phyloP scores from a whole-genome alignment of 2,329 filamentous ascomycete species.

The Nannizzia gypsea region DNA sequence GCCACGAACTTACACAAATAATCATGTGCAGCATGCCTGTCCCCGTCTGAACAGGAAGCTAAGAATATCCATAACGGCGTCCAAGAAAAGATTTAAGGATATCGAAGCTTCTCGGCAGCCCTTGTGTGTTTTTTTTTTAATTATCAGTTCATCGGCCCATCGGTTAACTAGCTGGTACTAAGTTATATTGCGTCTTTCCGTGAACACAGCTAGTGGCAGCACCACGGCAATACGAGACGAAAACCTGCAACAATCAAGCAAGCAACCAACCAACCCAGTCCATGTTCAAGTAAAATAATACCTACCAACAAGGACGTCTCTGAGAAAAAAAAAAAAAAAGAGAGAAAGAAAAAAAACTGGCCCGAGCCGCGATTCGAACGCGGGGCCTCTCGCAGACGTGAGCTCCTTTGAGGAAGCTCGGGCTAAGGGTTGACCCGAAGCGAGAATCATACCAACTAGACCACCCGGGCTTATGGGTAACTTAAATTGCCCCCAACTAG shows the following conservation, averaged over 20 bases:
- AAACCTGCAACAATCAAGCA: no score
- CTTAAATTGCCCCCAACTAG: background rate
- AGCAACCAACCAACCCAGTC: no score
- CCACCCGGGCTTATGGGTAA: slow-evolving; percentile 10
- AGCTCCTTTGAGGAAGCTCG: slow-evolving; percentile 9
- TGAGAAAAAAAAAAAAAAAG: no score
- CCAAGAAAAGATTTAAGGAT: background rate
- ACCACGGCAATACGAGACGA: no score
- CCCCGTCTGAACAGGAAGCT: background rate
- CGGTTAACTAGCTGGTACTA: no score
- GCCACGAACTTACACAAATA: background rate
- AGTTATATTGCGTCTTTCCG: no score
- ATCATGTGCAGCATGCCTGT: background rate
- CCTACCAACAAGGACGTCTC: no score
- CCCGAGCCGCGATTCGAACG: slow-evolving; percentile 12
- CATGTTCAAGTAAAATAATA: no score
- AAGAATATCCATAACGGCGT: background rate
- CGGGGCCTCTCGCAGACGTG: slow-evolving; percentile 12
- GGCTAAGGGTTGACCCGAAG: slow-evolving; percentile 10
- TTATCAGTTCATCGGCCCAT: no score
- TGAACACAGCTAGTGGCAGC: no score
- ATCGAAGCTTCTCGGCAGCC: background rate
- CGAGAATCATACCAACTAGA: slow-evolving; percentile 14
- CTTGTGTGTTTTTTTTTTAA: background rate
- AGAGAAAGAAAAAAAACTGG: background rate